A percentile compares a stretch with the other conserved stretches of the same genome.
Evolutionary conservation across 2,329 filamentous ascomycete genomes (phyloP).

Genomic region (Aspergillus novofumigatus): DNA sequence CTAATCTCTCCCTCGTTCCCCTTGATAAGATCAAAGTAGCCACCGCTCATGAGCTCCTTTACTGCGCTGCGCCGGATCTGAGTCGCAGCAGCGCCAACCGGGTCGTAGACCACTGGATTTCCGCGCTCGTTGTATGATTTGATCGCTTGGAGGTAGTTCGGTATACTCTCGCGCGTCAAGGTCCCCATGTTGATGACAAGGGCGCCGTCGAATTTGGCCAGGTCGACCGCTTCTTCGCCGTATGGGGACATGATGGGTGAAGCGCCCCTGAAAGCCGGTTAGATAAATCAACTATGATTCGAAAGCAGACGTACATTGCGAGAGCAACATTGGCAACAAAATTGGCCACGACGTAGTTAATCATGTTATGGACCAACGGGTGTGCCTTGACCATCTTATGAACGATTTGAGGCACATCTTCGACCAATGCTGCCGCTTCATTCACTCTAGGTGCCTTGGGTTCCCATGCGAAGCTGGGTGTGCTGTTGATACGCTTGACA

Average conservation of each 20-base stretch:
- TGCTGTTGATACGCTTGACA: constrained; percentile 48
- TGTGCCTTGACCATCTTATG: constrained; percentile 57
- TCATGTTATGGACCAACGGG: constrained; percentile 93
- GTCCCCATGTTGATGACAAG: constrained; percentile 96
- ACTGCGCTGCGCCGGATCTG: constrained; percentile 67
- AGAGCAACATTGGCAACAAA: constrained; percentile 89
- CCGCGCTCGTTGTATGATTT: constrained; percentile 74
- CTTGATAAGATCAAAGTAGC: constrained; percentile 85
- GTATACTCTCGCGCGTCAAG: constrained; percentile 68
- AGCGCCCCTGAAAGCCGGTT: constrained; percentile 53
- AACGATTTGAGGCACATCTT: constrained; percentile 49
- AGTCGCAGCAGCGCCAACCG: constrained; percentile 86
- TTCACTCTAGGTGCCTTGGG: constrained; percentile 23
- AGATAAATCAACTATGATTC: constrained; percentile 5
- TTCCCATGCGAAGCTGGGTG: constrained; percentile 32
- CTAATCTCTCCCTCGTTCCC: constrained; percentile 88
- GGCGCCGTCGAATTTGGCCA: constrained; percentile 71
- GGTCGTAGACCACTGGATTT: constrained; percentile 77
- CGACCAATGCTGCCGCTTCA: constrained; percentile 26
- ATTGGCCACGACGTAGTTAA: constrained; percentile 92
- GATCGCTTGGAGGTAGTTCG: constrained; percentile 70
- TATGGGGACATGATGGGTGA: constrained; percentile 95
- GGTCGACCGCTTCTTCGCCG: constrained; percentile 73
- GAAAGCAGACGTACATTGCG: constrained; percentile 49
- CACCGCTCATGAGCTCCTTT: constrained; percentile 64